Evolutionary conservation across 208 protist genomes (phyloP).

Genomic region (Porcisia hertigi): DNA sequence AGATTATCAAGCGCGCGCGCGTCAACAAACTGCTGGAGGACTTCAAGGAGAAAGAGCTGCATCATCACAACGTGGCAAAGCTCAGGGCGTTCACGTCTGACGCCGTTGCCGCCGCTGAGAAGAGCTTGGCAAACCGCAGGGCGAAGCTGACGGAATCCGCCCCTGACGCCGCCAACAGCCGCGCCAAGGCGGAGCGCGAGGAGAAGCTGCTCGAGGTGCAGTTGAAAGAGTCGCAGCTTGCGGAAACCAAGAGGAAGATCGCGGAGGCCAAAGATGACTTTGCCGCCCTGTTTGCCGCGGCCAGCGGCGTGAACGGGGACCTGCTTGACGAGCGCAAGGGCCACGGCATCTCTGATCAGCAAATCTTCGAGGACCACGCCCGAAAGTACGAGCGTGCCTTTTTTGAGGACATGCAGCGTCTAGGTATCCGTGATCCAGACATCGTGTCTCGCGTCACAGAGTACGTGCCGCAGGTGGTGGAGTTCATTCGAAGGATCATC

Average conservation of each 20-base stretch:
- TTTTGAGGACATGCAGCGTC: conserved; percentile 91
- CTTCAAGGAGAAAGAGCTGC: conserved; percentile 50
- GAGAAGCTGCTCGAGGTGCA: conserved; percentile 83
- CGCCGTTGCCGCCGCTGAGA: conserved; percentile 39
- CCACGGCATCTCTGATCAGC: conserved; percentile 58
- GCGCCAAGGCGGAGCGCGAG: conserved; percentile 58
- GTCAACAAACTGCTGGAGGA: conserved; percentile 86
- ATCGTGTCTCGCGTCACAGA: conserved; percentile 97
- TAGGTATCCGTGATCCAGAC: conserved; percentile 91
- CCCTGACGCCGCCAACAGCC: conserved; percentile 46
- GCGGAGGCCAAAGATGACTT: conserved; percentile 46
- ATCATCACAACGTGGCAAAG: conserved; percentile 30
- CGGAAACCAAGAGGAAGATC: conserved; percentile 60
- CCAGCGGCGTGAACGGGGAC: conserved; percentile 76
- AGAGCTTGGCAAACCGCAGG: conserved; percentile 30
- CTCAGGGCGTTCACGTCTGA: conserved; percentile 58
- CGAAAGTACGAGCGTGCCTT: conserved; percentile 91
- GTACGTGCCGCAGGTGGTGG: conserved; percentile 96
- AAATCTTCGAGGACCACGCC: conserved; percentile 91
- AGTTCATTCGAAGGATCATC: conserved; percentile 95
- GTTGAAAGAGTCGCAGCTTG: conserved; percentile 70
- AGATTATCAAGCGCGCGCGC: conserved; percentile 96
- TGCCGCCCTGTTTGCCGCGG: conserved; percentile 53
- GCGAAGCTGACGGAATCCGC: conserved; percentile 55
- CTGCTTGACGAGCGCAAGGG: conserved; percentile 80